A percentile compares a stretch with the other conserved stretches of the same genome.
phyloP scores from a whole-genome alignment of 75 land plant genomes.

The Azolla pinnata region DNA sequence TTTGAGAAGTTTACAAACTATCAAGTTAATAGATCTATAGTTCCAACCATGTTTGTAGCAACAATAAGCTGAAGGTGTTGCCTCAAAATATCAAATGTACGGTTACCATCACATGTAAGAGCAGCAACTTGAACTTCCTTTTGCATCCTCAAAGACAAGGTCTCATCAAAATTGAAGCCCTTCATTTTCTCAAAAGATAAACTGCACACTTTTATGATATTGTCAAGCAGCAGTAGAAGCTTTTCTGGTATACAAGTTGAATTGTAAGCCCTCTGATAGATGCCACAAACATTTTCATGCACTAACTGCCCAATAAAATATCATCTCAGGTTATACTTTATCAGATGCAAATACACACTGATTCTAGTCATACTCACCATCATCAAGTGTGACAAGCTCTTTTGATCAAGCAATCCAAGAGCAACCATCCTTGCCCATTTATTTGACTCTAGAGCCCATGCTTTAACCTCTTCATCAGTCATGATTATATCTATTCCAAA shows the following conservation, averaged over 20 bases:
- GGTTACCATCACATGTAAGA: too few relatives aligned
- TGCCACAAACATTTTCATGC: constrained; percentile 24
- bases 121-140: neutral
- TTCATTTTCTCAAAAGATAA: neutral
- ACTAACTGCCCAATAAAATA: constrained; percentile 41
- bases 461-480: constrained; percentile 47
- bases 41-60: constrained; percentile 1
- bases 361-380: constrained; percentile 4
- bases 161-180: neutral
- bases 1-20: too few relatives aligned
- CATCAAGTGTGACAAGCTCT: constrained; percentile 15
- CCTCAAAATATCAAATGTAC: neutral
- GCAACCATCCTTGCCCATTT: constrained; percentile 74
- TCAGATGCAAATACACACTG: neutral
- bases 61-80: neutral
- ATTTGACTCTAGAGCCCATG: constrained; percentile 55
- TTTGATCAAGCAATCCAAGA: constrained; percentile 38
- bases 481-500: neutral
- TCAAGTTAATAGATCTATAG: too few relatives aligned
- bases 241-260: constrained; percentile 36
- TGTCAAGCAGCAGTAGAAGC: constrained; percentile 43
- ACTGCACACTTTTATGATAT: neutral
- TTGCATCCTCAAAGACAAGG: neutral
- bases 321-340: neutral
- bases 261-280: constrained; percentile 26